Evolutionary conservation across 2,329 filamentous ascomycete genomes (phyloP), one percentile per base, ranked within the genome.

Genomic region (Penicillium sp.): DNA sequence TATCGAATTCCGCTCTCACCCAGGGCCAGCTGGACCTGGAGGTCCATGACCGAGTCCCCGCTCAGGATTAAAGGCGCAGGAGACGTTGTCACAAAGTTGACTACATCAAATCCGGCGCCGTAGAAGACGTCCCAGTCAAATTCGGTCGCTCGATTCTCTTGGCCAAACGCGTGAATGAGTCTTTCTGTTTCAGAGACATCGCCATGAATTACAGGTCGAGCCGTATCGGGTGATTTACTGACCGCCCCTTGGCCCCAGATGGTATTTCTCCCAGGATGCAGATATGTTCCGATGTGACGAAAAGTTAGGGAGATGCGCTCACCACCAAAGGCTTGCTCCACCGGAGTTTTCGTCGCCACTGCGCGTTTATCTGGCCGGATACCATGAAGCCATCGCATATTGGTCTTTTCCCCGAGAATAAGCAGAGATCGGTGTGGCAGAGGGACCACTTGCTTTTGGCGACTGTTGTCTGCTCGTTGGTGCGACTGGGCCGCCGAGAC

Each of bases 201-300:
- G 0, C 85, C 88, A 53, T 88, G 88, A 47, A 89, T 67, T 9
- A 94, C 83, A 0, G 73, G 59, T 1, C 73, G 71, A 0, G 90
- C 89, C 0, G 74, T 69, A 0, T 75, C 74, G 25, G 75, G 75
- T 0, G 73, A 75, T 70, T 95, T 95, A 5, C 73, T 74, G 0
- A 79, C 81, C 0, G 90, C 91, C 3, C 93, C 93, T 68, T 96
- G 90, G 11, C 93, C 93, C 91, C 90, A 97, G 46, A 98, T 95
- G 3, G 71, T 71, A 28, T 74, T 74, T 35, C 79, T 76, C n/a
- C 81, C 74, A 4, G 75, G 72, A 57, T 85, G 76, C 39, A 95
- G 70, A 62, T 89, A 97, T 0, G 93, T 98, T 2, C 83, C 89
- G 54, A 98, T 96, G 25, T 82, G 77, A 39, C 93, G 80, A 66